Evolutionary conservation across 257 asterid genomes (phyloP).

Genomic region (Petrea volubilis): DNA sequence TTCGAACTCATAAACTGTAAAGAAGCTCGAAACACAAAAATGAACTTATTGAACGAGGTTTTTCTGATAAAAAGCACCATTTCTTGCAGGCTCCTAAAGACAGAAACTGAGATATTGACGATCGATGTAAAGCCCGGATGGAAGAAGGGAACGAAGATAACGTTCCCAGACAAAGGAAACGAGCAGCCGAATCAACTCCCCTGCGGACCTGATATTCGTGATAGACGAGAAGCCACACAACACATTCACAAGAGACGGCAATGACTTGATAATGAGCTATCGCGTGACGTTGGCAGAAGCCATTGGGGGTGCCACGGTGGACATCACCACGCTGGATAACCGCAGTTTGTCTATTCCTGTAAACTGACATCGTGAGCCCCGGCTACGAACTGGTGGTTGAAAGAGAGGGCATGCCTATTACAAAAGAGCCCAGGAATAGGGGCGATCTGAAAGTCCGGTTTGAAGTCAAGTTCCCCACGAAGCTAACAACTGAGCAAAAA

Average conservation of each 20-base stretch:
- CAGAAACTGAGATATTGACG: conserved; percentile 63
- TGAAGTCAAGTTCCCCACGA: conserved; percentile 68
- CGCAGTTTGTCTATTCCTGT: conserved; percentile 58
- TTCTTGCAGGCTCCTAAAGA: conserved; percentile 41
- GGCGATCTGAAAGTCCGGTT: conserved; percentile 77
- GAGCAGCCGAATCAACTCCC: conserved; percentile 78
- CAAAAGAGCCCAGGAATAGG: conserved; percentile 47
- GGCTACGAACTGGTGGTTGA: conserved; percentile 61
- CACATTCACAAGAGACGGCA: conserved; percentile 63
- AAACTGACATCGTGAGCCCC: conserved; percentile 36
- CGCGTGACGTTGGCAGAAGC: conserved; percentile 61
- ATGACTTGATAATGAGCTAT: conserved; percentile 54
- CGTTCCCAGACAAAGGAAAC: conserved; percentile 88
- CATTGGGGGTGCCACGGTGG: conserved; percentile 56
- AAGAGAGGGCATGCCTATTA: conserved; percentile 86
- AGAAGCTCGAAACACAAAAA: too few relatives aligned
- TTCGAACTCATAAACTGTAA: too few relatives aligned
- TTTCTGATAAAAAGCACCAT: not conserved
- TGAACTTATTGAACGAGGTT: too few relatives aligned
- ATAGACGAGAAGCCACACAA: conserved; percentile 83
- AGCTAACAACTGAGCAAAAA: conserved; percentile 63
- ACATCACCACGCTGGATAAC: conserved; percentile 49
- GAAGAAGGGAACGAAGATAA: conserved; percentile 88
- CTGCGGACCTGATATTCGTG: conserved; percentile 79
- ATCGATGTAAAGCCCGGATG: conserved; percentile 91